Evolutionary conservation across 768 basidiomycete genomes (phyloP), one percentile per base, ranked within the genome.

Genomic region (Phallus indusiatus): DNA sequence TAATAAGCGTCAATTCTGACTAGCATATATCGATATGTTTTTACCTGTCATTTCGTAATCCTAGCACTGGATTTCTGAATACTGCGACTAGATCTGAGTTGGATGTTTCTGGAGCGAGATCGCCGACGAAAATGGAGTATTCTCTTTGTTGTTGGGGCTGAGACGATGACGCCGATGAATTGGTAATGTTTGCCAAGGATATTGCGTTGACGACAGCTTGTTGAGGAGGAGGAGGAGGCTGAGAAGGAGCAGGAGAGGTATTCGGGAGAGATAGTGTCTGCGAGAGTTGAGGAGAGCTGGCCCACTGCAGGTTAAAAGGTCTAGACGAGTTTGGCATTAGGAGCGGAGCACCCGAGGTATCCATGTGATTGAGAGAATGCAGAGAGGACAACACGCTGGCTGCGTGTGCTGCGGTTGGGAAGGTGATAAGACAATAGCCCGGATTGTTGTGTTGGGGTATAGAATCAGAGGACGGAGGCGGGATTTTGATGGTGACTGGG

Each of bases 31-130:
- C 2, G 14, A 51, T 35, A 36, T n/a, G n/a, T n/a, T n/a, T n/a
- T 16, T 35, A 52, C 56, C 49, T 79, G 68, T 93, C 90, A 67
- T 86, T 88, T 60, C 90, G 81, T 55, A 92, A 78, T 47, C 90
- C 90, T 14, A 91, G 80, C 2, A 91, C 86, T 0, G 91, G 91
- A 70, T 94, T 91, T 67, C 90, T 85, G 73, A 93, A 91, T 64
- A 94, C 87, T 22, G 88, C 89, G 53, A 95, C 90, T n/a, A 95
- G 76, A 70, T 96, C 93, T n/a, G 88, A 88, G 72, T 95, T 94
- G 64, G 90, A 91, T 6, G 90, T 90, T 72, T 94, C 92, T 10
- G 92, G 88, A 2, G 91, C 91, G 48, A 96, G 79, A 71, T 96
- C 93, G 48, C 93, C 93, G 2, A 95, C 93, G 66, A 96, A 96